Conservation (phyloP, 176 grass and related monocot genomes). For the Otatea glauca region DNA sequence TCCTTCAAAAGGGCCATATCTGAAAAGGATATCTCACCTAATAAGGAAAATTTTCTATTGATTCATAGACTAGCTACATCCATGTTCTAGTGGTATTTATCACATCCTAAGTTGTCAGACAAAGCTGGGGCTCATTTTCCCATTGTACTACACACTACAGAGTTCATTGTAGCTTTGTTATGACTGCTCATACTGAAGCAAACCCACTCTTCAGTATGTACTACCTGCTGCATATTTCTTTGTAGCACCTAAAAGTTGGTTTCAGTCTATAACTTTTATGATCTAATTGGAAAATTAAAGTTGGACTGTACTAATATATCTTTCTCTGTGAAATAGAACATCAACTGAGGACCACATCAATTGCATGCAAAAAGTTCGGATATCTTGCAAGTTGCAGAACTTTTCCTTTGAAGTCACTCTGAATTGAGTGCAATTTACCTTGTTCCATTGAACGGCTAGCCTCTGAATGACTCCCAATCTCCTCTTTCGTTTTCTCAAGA, state of each 20-base stretch:
- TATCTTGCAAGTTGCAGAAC: neutral
- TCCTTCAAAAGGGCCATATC: slow-evolving; percentile 29
- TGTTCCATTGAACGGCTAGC: slow-evolving; percentile 32
- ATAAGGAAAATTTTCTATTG: neutral
- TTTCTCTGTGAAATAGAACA: neutral
- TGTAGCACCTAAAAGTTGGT: neutral
- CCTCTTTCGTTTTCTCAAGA: slow-evolving; percentile 47
- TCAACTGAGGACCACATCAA: neutral
- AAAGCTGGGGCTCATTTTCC: neutral
- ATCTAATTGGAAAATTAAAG: neutral
- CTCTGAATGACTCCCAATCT: slow-evolving; percentile 41
- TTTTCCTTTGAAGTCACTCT: slow-evolving; percentile 33
- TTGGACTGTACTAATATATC: neutral
- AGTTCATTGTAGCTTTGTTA: neutral
- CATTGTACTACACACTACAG: neutral
- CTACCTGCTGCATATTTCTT: neutral
- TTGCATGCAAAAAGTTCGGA: neutral
- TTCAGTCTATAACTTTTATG: neutral
- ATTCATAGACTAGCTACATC: slow-evolving; percentile 4
- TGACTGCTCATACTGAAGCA: neutral
- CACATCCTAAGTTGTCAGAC: neutral
- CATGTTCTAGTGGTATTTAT: slow-evolving; percentile 2
- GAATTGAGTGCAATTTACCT: slow-evolving; percentile 45
- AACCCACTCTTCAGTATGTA: neutral
- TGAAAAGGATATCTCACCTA: slow-evolving; percentile 31